Percentiles rank a stretch among this genome's conserved stretches.
phyloP scores from a whole-genome alignment of 345 rosid genomes.

The Anacardium occidentale region DNA sequence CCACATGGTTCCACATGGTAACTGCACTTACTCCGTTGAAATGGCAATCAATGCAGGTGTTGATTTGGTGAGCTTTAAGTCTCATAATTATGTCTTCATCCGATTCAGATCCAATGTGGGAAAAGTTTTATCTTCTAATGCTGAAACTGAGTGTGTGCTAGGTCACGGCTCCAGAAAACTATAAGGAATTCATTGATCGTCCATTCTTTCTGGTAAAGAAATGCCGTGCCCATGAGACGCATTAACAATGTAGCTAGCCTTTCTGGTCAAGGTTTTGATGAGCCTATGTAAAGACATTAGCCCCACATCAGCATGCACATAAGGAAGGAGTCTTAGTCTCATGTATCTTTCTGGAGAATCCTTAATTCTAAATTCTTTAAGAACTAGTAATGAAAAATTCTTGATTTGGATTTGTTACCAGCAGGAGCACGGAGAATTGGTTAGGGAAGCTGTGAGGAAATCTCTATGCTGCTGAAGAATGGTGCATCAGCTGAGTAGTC shows the following conservation, averaged over 20 bases:
- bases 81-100: neutral
- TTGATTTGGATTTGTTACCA: neutral
- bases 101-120: neutral
- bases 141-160: conserved; percentile 4
- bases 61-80: conserved; percentile 48
- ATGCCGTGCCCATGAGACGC: conserved; percentile 51
- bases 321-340: too few relatives aligned
- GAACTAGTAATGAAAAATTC: neutral
- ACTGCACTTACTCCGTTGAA: too few relatives aligned
- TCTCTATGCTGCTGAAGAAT: conserved; percentile 72
- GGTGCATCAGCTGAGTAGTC: conserved; percentile 37
- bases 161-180: conserved; percentile 58
- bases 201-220: conserved; percentile 45
- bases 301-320: too few relatives aligned
- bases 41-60: conserved; percentile 52
- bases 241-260: conserved; percentile 76
- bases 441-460: conserved; percentile 75
- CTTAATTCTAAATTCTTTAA: conserved; percentile 2
- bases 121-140: neutral
- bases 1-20: too few relatives aligned
- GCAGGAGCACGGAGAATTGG: conserved; percentile 70
- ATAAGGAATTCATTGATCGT: conserved; percentile 48
- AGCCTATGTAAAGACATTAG: conserved; percentile 37
- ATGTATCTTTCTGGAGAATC: conserved; percentile 30
- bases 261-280: conserved; percentile 63